Percentiles rank a stretch among this genome's conserved stretches.
Conservation (phyloP, 73 alveolate species). For the Blepharisma japonicum region DNA sequence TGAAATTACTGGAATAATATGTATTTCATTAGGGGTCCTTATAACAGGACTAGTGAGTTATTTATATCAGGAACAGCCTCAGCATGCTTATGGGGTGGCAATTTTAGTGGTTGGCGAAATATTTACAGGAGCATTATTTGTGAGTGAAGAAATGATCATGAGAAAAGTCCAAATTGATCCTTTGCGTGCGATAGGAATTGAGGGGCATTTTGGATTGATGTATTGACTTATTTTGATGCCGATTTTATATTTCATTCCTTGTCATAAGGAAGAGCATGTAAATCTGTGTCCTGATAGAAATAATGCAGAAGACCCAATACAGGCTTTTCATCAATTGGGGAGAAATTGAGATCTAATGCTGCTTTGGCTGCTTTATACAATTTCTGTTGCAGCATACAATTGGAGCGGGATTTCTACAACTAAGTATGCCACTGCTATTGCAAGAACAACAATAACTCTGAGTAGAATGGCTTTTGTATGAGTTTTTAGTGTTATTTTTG, state of each 20-base stretch:
- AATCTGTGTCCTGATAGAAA: constrained; percentile 36
- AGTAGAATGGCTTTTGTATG: constrained; percentile 84
- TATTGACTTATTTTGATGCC: constrained; percentile 61
- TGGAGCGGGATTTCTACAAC: constrained; percentile 77
- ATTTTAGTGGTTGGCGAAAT: constrained; percentile 42
- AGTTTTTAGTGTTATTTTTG: constrained; percentile 63
- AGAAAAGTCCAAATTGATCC: constrained; percentile 73
- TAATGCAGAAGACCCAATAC: constrained; percentile 51
- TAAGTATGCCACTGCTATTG: constrained; percentile 75
- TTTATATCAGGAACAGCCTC: constrained; percentile 47
- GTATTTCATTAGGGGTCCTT: constrained; percentile 60
- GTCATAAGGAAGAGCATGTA: constrained; percentile 47
- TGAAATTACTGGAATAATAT: constrained; percentile 64
- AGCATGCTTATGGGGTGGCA: constrained; percentile 54
- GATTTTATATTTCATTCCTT: constrained; percentile 59
- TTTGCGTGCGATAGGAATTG: constrained; percentile 87
- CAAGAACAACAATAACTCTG: constrained; percentile 73
- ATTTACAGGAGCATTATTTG: constrained; percentile 56
- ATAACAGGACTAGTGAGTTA: constrained; percentile 70
- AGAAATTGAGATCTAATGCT: constrained; percentile 42
- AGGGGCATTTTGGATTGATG: constrained; percentile 82
- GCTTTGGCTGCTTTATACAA: constrained; percentile 36
- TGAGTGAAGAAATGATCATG: constrained; percentile 78
- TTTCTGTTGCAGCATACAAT: constrained; percentile 71
- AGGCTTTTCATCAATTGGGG: constrained; percentile 61